phyloP scores from a whole-genome alignment of 2,329 filamentous ascomycete species.

The Trichoderma sp. region DNA sequence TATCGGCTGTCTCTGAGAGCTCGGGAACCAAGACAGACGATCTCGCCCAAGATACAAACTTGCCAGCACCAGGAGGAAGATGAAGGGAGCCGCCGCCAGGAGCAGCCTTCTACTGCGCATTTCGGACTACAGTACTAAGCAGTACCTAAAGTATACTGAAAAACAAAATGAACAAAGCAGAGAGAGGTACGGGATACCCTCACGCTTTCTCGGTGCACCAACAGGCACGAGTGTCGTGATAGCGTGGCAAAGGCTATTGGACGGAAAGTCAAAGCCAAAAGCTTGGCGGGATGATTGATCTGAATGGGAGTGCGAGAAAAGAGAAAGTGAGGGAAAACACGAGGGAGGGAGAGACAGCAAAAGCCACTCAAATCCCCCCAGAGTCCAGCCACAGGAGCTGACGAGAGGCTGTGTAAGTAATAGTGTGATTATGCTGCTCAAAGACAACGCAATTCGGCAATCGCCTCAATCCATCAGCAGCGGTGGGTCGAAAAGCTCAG shows the following conservation, averaged over 20 bases:
- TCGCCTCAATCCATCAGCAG: neutral
- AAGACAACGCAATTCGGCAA: neutral
- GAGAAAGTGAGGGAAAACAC: neutral
- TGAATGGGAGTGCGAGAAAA: neutral
- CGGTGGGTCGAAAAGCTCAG: conserved; percentile 1
- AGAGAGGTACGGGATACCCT: neutral
- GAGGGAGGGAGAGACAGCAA: neutral
- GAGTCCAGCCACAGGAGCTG: neutral
- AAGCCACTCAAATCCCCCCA: neutral
- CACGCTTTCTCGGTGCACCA: neutral
- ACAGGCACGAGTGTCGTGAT: neutral
- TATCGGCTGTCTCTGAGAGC: neutral
- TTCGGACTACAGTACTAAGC: neutral
- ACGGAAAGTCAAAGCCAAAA: neutral
- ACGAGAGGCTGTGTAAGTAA: conserved; percentile 4
- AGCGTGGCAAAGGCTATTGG: neutral
- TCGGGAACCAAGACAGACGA: neutral
- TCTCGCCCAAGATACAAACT: conserved; percentile 24
- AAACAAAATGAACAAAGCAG: neutral
- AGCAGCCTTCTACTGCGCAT: conserved; percentile 17
- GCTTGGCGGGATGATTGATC: neutral
- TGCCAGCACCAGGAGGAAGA: conserved; percentile 17
- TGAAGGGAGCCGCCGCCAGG: conserved; percentile 16
- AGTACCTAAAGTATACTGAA: neutral
- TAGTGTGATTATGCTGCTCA: neutral